A percentile compares a stretch with the other conserved stretches of the same genome.
Conservation (phyloP, 805 yeast species). For the Dipodascus albidus region DNA sequence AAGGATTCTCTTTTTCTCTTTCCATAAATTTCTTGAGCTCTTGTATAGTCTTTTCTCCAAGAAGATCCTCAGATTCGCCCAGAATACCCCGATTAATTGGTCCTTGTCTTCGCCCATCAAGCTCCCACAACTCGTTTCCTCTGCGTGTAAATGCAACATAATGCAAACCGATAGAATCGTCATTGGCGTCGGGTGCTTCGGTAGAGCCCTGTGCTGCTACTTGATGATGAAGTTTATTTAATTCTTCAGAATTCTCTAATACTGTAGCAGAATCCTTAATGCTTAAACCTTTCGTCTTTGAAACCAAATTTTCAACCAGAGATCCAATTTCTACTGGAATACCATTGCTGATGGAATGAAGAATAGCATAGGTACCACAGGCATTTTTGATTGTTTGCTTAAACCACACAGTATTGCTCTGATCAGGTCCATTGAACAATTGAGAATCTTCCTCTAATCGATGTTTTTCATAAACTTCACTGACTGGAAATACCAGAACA, state of each 20-base stretch:
- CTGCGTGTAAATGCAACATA: slow-evolving; percentile 59
- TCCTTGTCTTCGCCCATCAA: slow-evolving; percentile 81
- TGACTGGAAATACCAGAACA: slow-evolving; percentile 74
- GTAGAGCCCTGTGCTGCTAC: slow-evolving; percentile 29
- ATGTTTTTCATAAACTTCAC: slow-evolving; percentile 45
- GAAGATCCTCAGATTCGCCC: slow-evolving; percentile 37
- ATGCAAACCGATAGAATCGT: slow-evolving; percentile 48
- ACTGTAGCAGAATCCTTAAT: slow-evolving; percentile 15
- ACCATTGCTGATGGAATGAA: slow-evolving; percentile 46
- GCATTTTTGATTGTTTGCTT: slow-evolving; percentile 79
- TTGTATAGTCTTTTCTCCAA: slow-evolving; percentile 36
- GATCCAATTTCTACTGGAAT: slow-evolving; percentile 21
- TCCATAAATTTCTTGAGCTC: slow-evolving; percentile 60
- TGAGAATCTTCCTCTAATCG: slow-evolving; percentile 31
- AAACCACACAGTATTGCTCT: slow-evolving; percentile 51
- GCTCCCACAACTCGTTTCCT: slow-evolving; percentile 57
- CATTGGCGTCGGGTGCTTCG: slow-evolving; percentile 31
- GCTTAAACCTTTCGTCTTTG: slow-evolving; percentile 3
- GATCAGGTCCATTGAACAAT: slow-evolving; percentile 13
- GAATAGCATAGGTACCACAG: slow-evolving; percentile 83
- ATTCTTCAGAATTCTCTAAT: slow-evolving; percentile 30
- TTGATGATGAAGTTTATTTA: slow-evolving; percentile 30
- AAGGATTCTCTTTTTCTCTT: slow-evolving; percentile 26
- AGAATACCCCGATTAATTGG: slow-evolving; percentile 50
- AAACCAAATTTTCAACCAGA: slow-evolving; percentile 20